Percentiles rank a stretch among this genome's conserved stretches.
These are phyloP conservation scores for Salix koriyanagi DNA, from an alignment of 345 rosid species.

Conservation along the genomic window DNA sequence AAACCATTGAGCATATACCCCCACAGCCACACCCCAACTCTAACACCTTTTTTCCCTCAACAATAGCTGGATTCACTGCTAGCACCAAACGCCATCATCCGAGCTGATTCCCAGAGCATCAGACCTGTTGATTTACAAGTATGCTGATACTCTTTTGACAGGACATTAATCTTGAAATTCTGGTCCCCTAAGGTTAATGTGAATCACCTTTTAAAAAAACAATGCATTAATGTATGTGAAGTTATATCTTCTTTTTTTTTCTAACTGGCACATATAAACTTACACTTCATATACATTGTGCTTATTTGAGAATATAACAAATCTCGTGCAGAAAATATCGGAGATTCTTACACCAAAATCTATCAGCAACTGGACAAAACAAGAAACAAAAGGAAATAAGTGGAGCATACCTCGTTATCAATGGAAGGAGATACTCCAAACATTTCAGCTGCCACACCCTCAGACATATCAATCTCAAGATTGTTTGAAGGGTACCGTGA, in stretches of 20 bases:
- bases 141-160: constrained; percentile 81
- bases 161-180: constrained; percentile 46
- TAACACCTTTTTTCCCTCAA: constrained; percentile 58
- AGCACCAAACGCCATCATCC: constrained; percentile 70
- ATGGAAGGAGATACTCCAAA: constrained; percentile 56
- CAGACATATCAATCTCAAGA: constrained; percentile 67
- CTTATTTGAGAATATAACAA: background rate
- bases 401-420: constrained; percentile 51
- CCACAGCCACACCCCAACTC: constrained; percentile 83
- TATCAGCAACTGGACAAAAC: background rate
- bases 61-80: constrained; percentile 64
- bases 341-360: background rate
- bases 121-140: constrained; percentile 88
- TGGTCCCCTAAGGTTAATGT: constrained; percentile 39
- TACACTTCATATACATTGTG: background rate
- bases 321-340: too few species aligned
- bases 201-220: constrained; percentile 38
- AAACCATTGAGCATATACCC: constrained; percentile 90
- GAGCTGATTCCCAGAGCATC: constrained; percentile 97
- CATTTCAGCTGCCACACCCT: constrained; percentile 72
- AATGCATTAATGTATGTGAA: background rate
- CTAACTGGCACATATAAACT: background rate
- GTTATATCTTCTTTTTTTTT: background rate
- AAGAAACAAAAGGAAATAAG: background rate
- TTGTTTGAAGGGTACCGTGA: constrained; percentile 21